Evolutionary conservation across 2,329 filamentous ascomycete genomes (phyloP).

Genomic region (Purpureocillium lavendulum): DNA sequence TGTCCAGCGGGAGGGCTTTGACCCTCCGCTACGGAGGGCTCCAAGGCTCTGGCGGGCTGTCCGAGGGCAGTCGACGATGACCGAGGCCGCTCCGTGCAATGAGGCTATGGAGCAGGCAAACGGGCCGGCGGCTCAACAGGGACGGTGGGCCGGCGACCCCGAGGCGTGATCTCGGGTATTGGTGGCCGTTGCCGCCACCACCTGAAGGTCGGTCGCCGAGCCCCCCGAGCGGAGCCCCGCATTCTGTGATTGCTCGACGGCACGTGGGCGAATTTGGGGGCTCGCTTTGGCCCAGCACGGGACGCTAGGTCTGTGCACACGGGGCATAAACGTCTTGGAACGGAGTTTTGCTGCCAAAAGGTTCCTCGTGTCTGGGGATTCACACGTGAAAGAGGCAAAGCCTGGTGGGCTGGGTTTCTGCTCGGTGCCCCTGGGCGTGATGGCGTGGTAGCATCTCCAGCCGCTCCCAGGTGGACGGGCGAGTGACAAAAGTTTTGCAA

Average conservation of each 20-base stretch:
- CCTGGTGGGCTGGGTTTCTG: no score
- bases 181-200: background rate
- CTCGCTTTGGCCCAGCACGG: no score
- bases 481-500: no score
- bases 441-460: no score
- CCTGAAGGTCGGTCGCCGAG: slow-evolving; percentile 3
- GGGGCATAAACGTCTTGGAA: background rate
- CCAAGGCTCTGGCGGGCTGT: no score
- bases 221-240: slow-evolving; percentile 5
- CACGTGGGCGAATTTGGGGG: background rate
- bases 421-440: no score
- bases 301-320: background rate
- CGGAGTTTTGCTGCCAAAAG: no score
- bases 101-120: background rate
- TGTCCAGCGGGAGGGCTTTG: no score
- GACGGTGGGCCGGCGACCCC: background rate
- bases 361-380: background rate
- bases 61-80: no score
- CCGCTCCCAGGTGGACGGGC: no score
- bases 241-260: background rate
- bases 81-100: no score
- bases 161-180: slow-evolving; percentile 2
- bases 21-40: no score
- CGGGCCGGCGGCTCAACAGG: background rate
- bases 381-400: slow-evolving; percentile 1